These are phyloP conservation scores for Eleusine indica DNA, from an alignment of 176 grass and related monocot genomes.

Conservation along the genomic window DNA sequence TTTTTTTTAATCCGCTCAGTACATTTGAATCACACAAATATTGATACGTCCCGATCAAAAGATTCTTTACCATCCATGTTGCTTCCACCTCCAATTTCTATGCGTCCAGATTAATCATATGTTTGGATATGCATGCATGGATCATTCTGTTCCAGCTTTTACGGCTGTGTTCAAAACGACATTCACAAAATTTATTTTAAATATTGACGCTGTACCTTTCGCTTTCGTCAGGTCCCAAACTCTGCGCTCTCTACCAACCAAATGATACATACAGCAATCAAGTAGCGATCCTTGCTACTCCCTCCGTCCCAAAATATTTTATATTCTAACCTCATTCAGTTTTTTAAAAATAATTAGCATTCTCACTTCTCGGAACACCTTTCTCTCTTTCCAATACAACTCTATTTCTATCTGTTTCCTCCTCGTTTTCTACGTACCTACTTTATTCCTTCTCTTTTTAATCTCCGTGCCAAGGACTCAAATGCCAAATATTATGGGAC, in stretches of 20 bases:
- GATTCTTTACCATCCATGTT: constrained; percentile 19
- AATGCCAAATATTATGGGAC: too few relatives aligned
- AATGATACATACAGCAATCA: background rate
- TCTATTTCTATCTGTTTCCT: too few relatives aligned
- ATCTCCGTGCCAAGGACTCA: too few relatives aligned
- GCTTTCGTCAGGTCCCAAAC: background rate
- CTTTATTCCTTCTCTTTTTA: too few relatives aligned
- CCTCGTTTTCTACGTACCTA: too few relatives aligned
- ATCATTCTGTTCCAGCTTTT: constrained; percentile 12
- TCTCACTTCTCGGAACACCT: too few relatives aligned
- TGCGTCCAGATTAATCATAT: background rate
- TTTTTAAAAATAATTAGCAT: too few relatives aligned
- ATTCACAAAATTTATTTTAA: background rate
- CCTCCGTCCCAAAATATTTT: too few relatives aligned
- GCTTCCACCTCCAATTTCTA: constrained; percentile 17
- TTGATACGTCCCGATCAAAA: constrained; percentile 30
- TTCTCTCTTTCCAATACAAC: too few relatives aligned
- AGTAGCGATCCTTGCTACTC: background rate
- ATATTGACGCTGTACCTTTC: background rate
- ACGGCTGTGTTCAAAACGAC: constrained; percentile 7
- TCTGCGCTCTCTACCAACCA: too few relatives aligned
- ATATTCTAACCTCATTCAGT: too few relatives aligned
- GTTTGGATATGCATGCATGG: constrained; percentile 12
- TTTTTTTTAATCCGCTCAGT: background rate
- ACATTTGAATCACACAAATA: constrained; percentile 1